Evolutionary conservation across 306 rosid species (phyloP), one percentile per base, ranked within the genome.

Genomic region (Vigna radiata): DNA sequence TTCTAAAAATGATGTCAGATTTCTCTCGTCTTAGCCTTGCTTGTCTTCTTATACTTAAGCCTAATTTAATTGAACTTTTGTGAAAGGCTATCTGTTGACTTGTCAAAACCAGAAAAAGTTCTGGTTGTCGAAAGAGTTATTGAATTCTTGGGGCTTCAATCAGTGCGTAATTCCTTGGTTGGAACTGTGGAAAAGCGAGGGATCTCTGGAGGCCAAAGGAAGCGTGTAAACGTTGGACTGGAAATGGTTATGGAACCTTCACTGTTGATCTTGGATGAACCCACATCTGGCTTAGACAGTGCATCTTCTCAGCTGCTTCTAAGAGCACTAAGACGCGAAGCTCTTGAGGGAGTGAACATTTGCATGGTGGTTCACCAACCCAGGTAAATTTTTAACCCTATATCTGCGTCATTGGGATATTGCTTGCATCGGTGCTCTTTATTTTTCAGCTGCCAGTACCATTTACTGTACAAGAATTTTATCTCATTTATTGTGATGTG

Each of bases 201-300:
- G 77, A 81, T 95, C 63, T 95, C 99, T 46, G 99, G 99, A 70
- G 98, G 98, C 68, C 98, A 95, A 85, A 88, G 99, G 82, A 95
- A 95, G 82, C 91, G 98, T 25, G 99, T 92, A 75, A 95, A 95
- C 86, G 99, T 92, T 60, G 98, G 98, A 70, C 79, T 95, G 73
- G 99, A 95, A 85, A 95, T 95, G 99, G 99, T 95, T 76, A 89
- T 95, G 96, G 99, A 92, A 77, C 99, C 99, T 87, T 95, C 99
- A 75, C 91, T 95, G 76, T 75, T 95, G 85, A 88, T 95, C 59
- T 86, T 95, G 84, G 99, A 95, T 84, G 98, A 95, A 81, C 99
- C 99, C 60, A 92, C 99, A 0, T 95, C 99, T 59, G 97, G 99
- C 81, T 85, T 95, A 92, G 98, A 95, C 85, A 95, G 99, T 82